Conservation (phyloP, 1,284 basidiomycete genomes). For the Leccinum huronense region DNA sequence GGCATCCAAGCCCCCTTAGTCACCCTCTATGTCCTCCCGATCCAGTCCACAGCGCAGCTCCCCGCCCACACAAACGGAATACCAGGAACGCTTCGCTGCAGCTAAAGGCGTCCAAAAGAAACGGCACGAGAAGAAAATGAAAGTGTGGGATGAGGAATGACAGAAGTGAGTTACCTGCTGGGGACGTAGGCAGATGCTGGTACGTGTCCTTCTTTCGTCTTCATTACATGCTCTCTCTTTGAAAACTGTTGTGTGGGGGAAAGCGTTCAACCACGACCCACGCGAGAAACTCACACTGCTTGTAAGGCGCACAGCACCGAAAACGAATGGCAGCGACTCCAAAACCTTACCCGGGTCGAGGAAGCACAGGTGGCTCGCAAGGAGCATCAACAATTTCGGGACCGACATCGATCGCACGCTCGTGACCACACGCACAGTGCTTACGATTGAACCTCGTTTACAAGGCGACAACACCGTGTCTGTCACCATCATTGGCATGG, state of each 20-base stretch:
- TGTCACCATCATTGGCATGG: too few species aligned
- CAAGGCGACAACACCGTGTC: too few species aligned
- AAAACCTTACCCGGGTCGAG: slow-evolving; percentile 72
- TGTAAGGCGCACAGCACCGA: slow-evolving; percentile 82
- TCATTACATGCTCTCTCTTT: too few species aligned
- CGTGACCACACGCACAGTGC: slow-evolving; percentile 58
- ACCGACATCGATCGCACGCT: slow-evolving; percentile 78
- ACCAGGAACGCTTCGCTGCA: slow-evolving; percentile 83
- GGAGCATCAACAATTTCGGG: slow-evolving; percentile 45
- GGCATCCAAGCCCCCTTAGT: too few species aligned
- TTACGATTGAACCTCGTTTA: too few species aligned
- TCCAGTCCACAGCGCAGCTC: too few species aligned
- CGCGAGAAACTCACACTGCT: slow-evolving; percentile 68
- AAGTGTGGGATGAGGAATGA: slow-evolving; percentile 91
- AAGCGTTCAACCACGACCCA: slow-evolving; percentile 78
- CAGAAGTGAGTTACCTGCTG: slow-evolving; percentile 93
- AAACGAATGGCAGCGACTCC: slow-evolving; percentile 78
- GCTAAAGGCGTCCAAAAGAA: slow-evolving; percentile 90
- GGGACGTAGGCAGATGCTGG: slow-evolving; percentile 55
- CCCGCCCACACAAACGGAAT: too few species aligned
- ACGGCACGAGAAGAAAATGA: slow-evolving; percentile 63
- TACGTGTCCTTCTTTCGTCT: slow-evolving; percentile 49
- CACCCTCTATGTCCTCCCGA: too few species aligned
- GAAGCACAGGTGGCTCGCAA: slow-evolving; percentile 27
- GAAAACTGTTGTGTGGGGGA: too few species aligned